Evolutionary conservation across 768 basidiomycete genomes (phyloP), one percentile per base, ranked within the genome.

Genomic region (Termitomyces sp.): DNA sequence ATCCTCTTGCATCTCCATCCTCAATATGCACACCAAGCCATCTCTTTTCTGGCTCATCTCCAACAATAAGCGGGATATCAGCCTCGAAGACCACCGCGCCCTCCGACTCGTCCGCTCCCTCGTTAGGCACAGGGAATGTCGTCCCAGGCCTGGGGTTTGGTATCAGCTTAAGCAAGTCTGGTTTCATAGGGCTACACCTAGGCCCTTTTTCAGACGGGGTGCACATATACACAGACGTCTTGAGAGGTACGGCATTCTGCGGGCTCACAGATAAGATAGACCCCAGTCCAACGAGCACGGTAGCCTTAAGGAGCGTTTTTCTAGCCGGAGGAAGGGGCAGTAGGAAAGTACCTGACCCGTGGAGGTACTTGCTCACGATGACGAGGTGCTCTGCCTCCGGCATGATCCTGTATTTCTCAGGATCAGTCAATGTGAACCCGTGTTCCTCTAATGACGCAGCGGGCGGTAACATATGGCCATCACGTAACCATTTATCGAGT

Each of bases 31-130:
- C 72, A 1, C 78, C 87, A 5, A 92, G 67, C 77, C 79, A 83
- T 37, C 64, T 55, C 29, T 60, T 48, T 4, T 42, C 37, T 5
- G 37, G 43, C 32, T 39, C 61, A 49, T 59, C 50, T 3, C 31
- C 59, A 29, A 56, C 60, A 34, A 58, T 32, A 24, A 57, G 39
- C 18, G 60, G 55, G 42, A 86, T 43, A 41, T 76, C 69, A 10
- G 78, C 79, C 64, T 87, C 85, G 63, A 81, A 90, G 26, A 86
- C 70, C 4, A 85, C 85, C 1, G 87, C 74, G 0, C 88, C 89
- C 56, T 90, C 89, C 9, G 86, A 87, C 67, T 92, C 88, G 53
- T 89, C 87, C 0, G 80, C 68, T 0, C 90, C 90, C 68, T 87
- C 84, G 16, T 81, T 69, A 14, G 88, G 86, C 0, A 81, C 71